Conservation (phyloP, 2,329 filamentous ascomycete species). For the Colletotrichum somersetense region DNA sequence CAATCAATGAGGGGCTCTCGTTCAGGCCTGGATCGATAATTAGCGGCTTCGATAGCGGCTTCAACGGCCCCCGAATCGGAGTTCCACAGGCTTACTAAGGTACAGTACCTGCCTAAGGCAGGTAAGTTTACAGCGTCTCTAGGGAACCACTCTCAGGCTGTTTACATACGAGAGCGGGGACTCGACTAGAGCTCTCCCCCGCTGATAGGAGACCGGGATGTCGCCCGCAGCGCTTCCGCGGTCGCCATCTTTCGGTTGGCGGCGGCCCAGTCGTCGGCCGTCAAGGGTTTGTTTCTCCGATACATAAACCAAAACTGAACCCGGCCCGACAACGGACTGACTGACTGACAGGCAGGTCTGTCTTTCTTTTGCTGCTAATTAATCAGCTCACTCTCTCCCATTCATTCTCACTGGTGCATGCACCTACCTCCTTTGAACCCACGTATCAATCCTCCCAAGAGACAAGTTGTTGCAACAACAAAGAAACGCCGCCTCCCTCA, state of each 20-base stretch:
- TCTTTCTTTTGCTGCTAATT: too few species aligned
- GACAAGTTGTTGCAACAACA: neutral
- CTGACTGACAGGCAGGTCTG: slow-evolving; percentile 1
- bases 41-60: neutral
- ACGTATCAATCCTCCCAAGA: slow-evolving; percentile 21
- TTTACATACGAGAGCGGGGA: neutral
- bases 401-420: too few species aligned
- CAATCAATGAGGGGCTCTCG: too few species aligned
- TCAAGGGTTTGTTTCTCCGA: slow-evolving; percentile 9
- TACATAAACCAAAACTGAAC: neutral
- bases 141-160: neutral
- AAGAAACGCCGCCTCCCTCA: neutral
- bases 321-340: slow-evolving; percentile 14
- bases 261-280: slow-evolving; percentile 30
- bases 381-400: neutral
- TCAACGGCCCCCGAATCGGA: slow-evolving; percentile 15
- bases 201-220: slow-evolving; percentile 28
- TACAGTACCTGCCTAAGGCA: too few species aligned
- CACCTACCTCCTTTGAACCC: neutral
- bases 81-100: neutral
- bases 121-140: neutral
- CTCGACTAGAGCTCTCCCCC: slow-evolving; percentile 1
- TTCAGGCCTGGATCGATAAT: too few species aligned
- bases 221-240: slow-evolving; percentile 38
- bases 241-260: slow-evolving; percentile 32